Evolutionary conservation across 768 basidiomycete species (phyloP).

Genomic region (Russula brevipes): DNA sequence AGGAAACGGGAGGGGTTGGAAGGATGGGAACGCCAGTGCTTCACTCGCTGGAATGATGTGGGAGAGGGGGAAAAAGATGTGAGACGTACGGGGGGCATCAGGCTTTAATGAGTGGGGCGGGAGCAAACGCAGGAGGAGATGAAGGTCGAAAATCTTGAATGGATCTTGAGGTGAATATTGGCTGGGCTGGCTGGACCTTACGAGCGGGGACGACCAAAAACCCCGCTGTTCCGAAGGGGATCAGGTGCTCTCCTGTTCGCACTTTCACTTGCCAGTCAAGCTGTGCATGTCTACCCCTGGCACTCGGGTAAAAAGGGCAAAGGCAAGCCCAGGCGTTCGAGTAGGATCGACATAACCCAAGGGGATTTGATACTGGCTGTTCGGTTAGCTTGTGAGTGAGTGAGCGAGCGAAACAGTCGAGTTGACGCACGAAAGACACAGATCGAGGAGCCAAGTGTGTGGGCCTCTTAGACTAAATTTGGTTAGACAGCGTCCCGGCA

Average conservation of each 20-base stretch:
- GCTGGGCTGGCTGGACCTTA: neutral
- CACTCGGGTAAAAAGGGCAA: neutral
- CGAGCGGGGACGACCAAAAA: constrained; percentile 4
- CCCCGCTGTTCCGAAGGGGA: constrained; percentile 17
- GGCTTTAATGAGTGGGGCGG: constrained; percentile 18
- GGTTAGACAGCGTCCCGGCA: constrained; percentile 2
- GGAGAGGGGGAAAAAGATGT: neutral
- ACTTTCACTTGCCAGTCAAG: neutral
- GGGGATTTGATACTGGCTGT: neutral
- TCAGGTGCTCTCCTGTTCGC: constrained; percentile 16
- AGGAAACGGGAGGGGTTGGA: neutral
- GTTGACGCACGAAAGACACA: neutral
- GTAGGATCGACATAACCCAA: neutral
- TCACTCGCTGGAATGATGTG: constrained; percentile 4
- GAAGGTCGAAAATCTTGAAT: constrained; percentile 14
- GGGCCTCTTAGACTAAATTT: constrained; percentile 14
- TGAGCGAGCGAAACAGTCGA: neutral
- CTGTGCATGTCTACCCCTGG: neutral
- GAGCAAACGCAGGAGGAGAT: constrained; percentile 14
- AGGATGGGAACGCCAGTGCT: neutral
- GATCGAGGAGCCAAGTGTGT: neutral
- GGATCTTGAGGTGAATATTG: constrained; percentile 15
- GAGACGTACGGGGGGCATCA: constrained; percentile 1
- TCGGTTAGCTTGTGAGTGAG: constrained; percentile 2
- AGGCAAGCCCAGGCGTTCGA: neutral